Evolutionary conservation across 176 grass and related monocot species (phyloP).

Genomic region (Dendrocalamus sinicus): DNA sequence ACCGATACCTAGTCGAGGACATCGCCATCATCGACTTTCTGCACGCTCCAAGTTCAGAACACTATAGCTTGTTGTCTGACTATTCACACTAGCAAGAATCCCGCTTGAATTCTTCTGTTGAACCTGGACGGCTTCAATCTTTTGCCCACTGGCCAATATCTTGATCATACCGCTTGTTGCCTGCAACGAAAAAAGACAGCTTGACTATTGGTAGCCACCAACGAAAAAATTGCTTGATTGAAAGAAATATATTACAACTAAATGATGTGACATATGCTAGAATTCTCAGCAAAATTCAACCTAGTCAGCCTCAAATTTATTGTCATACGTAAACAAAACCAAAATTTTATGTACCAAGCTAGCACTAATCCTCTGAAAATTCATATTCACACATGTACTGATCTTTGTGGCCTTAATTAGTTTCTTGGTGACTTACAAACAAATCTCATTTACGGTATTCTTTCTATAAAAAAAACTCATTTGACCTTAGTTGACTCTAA

Average conservation of each 20-base stretch:
- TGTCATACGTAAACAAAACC: not conserved
- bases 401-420: not conserved
- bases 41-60: not conserved
- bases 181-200: no score
- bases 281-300: not conserved
- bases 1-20: not conserved
- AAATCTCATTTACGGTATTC: not conserved
- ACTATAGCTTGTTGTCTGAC: not conserved
- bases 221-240: not conserved
- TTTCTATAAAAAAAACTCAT: not conserved
- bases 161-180: not conserved
- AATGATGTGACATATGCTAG: not conserved
- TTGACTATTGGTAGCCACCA: no score
- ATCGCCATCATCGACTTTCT: not conserved
- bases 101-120: not conserved
- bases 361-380: not conserved
- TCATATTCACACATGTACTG: slow-evolving; percentile 1
- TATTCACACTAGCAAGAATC: not conserved
- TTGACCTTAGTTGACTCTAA: not conserved
- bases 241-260: slow-evolving; percentile 7
- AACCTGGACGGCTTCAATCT: not conserved
- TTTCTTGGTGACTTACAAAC: not conserved
- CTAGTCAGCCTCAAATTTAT: slow-evolving; percentile 1
- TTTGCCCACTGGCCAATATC: not conserved
- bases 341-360: not conserved